Evolutionary conservation across 2,329 filamentous ascomycete genomes (phyloP), one percentile per base, ranked within the genome.

Genomic region (Didymella pomorum): DNA sequence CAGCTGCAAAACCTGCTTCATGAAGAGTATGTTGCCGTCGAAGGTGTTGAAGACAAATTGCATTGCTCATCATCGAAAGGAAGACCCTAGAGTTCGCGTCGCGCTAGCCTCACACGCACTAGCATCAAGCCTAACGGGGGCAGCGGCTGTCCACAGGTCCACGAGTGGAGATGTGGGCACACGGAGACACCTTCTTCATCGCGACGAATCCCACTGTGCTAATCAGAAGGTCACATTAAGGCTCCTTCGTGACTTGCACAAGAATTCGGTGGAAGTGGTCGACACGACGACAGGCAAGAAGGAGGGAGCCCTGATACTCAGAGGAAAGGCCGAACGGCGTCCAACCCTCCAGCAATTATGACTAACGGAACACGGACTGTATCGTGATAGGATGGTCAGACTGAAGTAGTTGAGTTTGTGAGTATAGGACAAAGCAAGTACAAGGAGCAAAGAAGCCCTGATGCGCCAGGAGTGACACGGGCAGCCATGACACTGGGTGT

Each of bases 21-120:
- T 3, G 39, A 23, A 16, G 20, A 42, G 9, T 20, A 42, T 25
- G 2, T 16, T 42, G 12, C 26, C 3, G 14, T 8, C 11, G 41
- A 9, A 25, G 10, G 14, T 25, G 23, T n/a, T 12, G 16, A 43
- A 26, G 23, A 43, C 21, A 43, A 12, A 43, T 26, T 26, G 23
- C 41, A n/a, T 26, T 43, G 21, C 23, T 43, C 41, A 43, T 43
- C 41, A 43, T 26, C 41, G 41, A 43, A 39, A n/a, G 23, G 26
- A 20, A 10, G 23, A 41, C 37, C 23, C 41, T 25, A 8, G 7
- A 43, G 41, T 26, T n/a, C 23, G 23, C 23, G 12, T 10, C 21
- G 23, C 41, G 10, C 21, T 43, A 26, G 41, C 16, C 23, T 43
- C 41, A 26, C 12, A 43, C 39, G 39, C 21, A n/a, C 23, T 43